A percentile compares a stretch with the other conserved stretches of the same genome.
Conservation (phyloP, 148 eudicot species). For the Salicornia ramosissima region DNA sequence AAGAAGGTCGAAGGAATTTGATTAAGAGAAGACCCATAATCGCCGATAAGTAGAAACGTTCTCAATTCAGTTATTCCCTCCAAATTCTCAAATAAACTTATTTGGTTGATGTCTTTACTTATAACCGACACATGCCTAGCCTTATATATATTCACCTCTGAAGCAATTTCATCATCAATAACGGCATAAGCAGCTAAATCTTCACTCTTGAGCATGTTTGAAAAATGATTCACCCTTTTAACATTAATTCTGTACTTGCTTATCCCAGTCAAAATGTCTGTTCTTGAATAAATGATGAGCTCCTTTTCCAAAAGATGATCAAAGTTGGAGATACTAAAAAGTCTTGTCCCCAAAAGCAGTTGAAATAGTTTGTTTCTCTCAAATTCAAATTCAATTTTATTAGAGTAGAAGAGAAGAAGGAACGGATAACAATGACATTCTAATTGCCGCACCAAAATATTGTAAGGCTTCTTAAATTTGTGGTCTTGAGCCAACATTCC, state of each 20-base stretch:
- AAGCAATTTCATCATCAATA: not conserved
- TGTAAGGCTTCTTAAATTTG: no score
- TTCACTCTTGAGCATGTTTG: not conserved
- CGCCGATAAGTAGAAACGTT: constrained; percentile 6
- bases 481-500: no score
- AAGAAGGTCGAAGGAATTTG: not conserved
- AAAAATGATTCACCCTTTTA: not conserved
- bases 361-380: constrained; percentile 9
- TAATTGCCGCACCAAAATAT: no score
- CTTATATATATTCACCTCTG: not conserved
- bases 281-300: not conserved
- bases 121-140: constrained; percentile 11
- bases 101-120: not conserved
- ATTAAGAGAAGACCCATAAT: constrained; percentile 11
- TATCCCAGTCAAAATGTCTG: not conserved
- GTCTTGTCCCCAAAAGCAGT: constrained; percentile 4
- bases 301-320: not conserved
- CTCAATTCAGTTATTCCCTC: not conserved
- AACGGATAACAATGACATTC: no score
- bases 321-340: not conserved
- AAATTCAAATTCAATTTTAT: constrained; percentile 11
- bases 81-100: not conserved
- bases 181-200: not conserved
- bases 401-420: no score
- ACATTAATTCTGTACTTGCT: constrained; percentile 1